Evolutionary conservation across 768 basidiomycete genomes (phyloP).

Genomic region (Serpula lacrymans): DNA sequence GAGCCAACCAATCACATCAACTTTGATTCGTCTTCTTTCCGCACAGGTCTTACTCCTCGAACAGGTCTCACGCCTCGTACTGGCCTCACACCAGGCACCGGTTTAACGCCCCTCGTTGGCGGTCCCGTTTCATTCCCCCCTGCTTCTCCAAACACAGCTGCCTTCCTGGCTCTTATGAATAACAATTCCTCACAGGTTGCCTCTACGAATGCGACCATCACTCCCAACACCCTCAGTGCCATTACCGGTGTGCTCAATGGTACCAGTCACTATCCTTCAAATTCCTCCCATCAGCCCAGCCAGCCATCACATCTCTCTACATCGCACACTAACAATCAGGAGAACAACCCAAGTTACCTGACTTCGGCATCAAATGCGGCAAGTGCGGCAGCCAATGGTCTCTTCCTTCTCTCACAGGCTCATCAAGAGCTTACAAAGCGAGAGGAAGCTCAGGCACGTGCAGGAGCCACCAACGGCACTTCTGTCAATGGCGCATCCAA

Average conservation of each 20-base stretch:
- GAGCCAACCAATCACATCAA: conserved; percentile 33
- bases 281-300: conserved; percentile 19
- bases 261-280: too few relatives aligned
- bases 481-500: conserved; percentile 24
- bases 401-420: conserved; percentile 91
- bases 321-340: conserved; percentile 32
- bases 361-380: conserved; percentile 54
- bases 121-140: conserved; percentile 78
- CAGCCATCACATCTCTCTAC: conserved; percentile 32
- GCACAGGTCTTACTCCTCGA: conserved; percentile 84
- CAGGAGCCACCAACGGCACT: conserved; percentile 35
- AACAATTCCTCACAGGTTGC: conserved; percentile 38
- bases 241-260: conserved; percentile 75
- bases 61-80: conserved; percentile 87
- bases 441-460: conserved; percentile 78
- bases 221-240: conserved; percentile 53
- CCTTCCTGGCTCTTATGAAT: conserved; percentile 90
- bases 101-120: conserved; percentile 77
- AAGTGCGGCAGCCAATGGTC: conserved; percentile 79
- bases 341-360: conserved; percentile 30
- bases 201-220: conserved; percentile 47
- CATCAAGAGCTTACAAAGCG: conserved; percentile 95
- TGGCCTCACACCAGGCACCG: conserved; percentile 72
- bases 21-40: conserved; percentile 73
- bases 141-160: conserved; percentile 84